phyloP scores from a whole-genome alignment of 805 yeast species.

The Ogataea pilisensis region DNA sequence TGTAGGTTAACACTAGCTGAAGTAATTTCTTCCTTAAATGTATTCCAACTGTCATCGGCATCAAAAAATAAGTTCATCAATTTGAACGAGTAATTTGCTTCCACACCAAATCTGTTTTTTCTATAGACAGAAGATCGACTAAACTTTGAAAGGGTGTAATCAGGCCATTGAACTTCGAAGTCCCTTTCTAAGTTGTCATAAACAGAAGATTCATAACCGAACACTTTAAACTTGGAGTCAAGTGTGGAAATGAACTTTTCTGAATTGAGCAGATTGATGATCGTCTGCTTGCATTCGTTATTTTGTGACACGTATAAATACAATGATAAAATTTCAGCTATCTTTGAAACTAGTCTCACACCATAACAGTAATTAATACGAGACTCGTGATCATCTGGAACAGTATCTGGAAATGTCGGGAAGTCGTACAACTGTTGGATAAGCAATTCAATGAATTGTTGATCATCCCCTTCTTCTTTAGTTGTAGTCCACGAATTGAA shows the following conservation, averaged over 20 bases:
- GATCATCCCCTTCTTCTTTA: constrained; percentile 48
- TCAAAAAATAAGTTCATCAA: constrained; percentile 59
- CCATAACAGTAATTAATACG: constrained; percentile 44
- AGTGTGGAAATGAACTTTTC: constrained; percentile 34
- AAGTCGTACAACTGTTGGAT: constrained; percentile 28
- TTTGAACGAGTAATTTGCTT: constrained; percentile 53
- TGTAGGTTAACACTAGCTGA: constrained; percentile 62
- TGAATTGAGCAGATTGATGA: constrained; percentile 27
- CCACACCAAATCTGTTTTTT: constrained; percentile 46
- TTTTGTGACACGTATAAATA: constrained; percentile 57
- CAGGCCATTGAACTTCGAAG: constrained; percentile 45
- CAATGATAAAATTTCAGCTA: constrained; percentile 72
- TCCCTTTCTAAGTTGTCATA: constrained; percentile 36
- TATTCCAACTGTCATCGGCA: constrained; percentile 42
- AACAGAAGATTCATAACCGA: constrained; percentile 14
- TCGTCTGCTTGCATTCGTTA: constrained; percentile 36
- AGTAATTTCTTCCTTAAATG: constrained; percentile 46
- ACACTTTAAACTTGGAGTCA: constrained; percentile 34
- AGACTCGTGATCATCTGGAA: constrained; percentile 16
- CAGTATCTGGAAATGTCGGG: constrained; percentile 17
- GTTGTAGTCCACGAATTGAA: constrained; percentile 75
- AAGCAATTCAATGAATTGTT: constrained; percentile 40
- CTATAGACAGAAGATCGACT: constrained; percentile 41
- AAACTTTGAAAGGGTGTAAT: constrained; percentile 47
- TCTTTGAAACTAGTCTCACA: constrained; percentile 56